A percentile compares a stretch with the other conserved stretches of the same genome.
Conservation (phyloP, 106 monocot species). For the Ottelia alismoides region DNA sequence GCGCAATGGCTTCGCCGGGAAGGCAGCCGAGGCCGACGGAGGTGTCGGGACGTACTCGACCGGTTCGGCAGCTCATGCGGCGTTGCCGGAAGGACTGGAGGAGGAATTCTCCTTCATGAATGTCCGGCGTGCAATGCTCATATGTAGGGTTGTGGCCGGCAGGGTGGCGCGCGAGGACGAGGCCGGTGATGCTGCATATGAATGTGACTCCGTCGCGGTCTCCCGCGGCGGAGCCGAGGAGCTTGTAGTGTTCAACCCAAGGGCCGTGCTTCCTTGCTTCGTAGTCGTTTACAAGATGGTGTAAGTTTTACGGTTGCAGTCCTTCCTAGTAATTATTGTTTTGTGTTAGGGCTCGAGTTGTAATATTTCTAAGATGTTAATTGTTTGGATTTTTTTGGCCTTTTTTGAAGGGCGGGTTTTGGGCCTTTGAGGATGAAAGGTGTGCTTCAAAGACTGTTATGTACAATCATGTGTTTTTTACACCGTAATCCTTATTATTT, state of each 20-base stretch:
- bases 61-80: constrained; percentile 43
- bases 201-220: constrained; percentile 24
- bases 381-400: too few species aligned
- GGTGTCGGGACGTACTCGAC: constrained; percentile 43
- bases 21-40: constrained; percentile 24
- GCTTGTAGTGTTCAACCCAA: constrained; percentile 41
- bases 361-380: too few species aligned
- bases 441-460: too few species aligned
- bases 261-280: constrained; percentile 62
- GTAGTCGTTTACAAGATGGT: constrained; percentile 47
- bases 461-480: too few species aligned
- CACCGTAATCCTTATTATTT: too few species aligned
- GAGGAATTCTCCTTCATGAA: constrained; percentile 34
- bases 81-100: constrained; percentile 47
- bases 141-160: constrained; percentile 59
- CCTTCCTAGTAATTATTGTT: too few species aligned
- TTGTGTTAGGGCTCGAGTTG: too few species aligned
- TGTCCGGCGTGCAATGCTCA: constrained; percentile 41
- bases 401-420: too few species aligned
- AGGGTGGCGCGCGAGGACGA: constrained; percentile 11
- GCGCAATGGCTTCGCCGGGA: constrained; percentile 38
- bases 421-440: too few species aligned
- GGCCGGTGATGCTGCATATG: neutral
- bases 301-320: too few species aligned
- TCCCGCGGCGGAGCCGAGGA: constrained; percentile 9